phyloP scores from a whole-genome alignment of 257 asterid species.

The Solanum chmielewskii region DNA sequence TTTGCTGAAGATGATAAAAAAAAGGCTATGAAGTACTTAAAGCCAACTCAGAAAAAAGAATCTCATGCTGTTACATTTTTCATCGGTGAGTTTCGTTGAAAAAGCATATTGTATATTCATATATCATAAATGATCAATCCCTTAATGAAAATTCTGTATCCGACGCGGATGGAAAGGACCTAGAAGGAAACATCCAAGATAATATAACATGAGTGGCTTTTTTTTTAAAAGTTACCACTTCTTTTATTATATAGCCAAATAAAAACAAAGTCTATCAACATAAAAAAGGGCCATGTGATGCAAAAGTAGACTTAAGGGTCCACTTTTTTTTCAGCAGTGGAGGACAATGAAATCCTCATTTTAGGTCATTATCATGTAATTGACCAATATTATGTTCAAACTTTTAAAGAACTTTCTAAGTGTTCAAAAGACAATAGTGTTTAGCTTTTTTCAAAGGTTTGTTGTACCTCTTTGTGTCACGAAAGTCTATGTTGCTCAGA shows the following conservation, averaged over 20 bases:
- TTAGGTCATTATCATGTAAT: slow-evolving; percentile 16
- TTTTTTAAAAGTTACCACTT: background rate
- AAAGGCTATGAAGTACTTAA: slow-evolving; percentile 85
- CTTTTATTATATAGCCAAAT: background rate
- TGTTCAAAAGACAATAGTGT: background rate
- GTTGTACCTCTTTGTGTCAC: background rate
- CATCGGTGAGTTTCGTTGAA: slow-evolving; percentile 42
- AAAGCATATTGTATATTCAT: background rate
- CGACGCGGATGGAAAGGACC: background rate
- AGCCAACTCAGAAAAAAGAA: slow-evolving; percentile 65
- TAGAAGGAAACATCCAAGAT: background rate
- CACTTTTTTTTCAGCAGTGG: slow-evolving; percentile 27
- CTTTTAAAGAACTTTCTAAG: background rate
- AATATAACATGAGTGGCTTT: background rate
- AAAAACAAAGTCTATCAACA: background rate
- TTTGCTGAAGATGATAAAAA: slow-evolving; percentile 72
- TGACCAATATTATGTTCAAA: slow-evolving; percentile 10
- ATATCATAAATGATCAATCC: background rate
- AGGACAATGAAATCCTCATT: background rate
- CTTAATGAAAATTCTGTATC: background rate
- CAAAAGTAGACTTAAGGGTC: slow-evolving; percentile 6
- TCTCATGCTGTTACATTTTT: slow-evolving; percentile 73
- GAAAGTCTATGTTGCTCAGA: background rate
- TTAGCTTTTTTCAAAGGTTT: background rate
- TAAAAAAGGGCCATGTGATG: slow-evolving; percentile 2